These are phyloP conservation scores for Brassica cretica DNA, from an alignment of 345 rosid species.

Conservation along the genomic window DNA sequence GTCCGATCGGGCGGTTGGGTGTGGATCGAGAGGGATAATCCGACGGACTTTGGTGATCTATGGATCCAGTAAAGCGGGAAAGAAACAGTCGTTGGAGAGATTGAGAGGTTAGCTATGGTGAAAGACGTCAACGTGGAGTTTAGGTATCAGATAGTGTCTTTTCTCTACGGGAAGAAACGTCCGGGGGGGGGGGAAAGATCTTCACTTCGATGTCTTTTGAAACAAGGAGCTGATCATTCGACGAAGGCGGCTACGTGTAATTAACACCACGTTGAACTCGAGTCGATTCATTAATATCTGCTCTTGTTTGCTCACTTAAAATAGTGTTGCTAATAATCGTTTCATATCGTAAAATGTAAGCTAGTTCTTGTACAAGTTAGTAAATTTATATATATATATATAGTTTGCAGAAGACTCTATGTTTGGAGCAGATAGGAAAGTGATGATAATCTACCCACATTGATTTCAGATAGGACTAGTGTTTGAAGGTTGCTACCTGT, in stretches of 20 bases:
- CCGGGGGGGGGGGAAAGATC: slow-evolving; percentile 55
- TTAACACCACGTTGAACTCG: slow-evolving; percentile 46
- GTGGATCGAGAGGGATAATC: too few relatives aligned
- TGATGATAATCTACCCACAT: neutral
- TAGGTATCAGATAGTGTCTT: slow-evolving; percentile 62
- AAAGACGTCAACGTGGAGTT: slow-evolving; percentile 79
- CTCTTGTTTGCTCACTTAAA: too few relatives aligned
- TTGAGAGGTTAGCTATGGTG: slow-evolving; percentile 59
- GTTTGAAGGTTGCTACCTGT: neutral
- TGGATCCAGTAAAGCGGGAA: slow-evolving; percentile 54
- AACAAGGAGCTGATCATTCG: slow-evolving; percentile 36
- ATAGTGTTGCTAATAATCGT: too few relatives aligned
- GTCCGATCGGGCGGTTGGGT: too few relatives aligned
- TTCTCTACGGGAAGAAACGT: slow-evolving; percentile 64
- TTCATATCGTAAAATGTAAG: too few relatives aligned
- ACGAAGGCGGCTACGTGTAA: slow-evolving; percentile 40
- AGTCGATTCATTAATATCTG: too few relatives aligned
- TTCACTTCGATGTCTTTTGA: slow-evolving; percentile 83
- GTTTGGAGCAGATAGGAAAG: slow-evolving; percentile 72
- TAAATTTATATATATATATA: neutral
- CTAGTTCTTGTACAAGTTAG: too few relatives aligned
- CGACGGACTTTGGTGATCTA: slow-evolving; percentile 75
- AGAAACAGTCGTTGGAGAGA: slow-evolving; percentile 53
- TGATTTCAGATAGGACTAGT: neutral
- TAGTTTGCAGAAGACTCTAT: slow-evolving; percentile 76